These are phyloP conservation scores for Populus nigra DNA, from an alignment of 345 rosid species.

Conservation along the genomic window DNA sequence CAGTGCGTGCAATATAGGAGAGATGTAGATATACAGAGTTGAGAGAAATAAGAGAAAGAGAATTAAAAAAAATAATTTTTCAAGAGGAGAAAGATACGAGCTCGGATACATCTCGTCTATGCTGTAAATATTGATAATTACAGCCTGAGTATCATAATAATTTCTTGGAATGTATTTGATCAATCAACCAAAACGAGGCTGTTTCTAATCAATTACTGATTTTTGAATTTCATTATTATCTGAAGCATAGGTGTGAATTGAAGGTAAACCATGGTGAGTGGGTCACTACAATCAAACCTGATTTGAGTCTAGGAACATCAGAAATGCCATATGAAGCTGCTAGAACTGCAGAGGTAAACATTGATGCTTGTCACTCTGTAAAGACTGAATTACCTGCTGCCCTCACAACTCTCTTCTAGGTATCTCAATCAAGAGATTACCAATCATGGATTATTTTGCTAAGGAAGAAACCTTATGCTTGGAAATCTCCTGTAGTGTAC, in stretches of 20 bases:
- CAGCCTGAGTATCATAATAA: background rate
- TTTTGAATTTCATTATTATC: background rate
- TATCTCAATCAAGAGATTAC: conserved; percentile 24
- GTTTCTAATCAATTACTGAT: background rate
- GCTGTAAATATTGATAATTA: too few relatives aligned
- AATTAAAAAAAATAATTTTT: too few relatives aligned
- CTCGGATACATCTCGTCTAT: too few relatives aligned
- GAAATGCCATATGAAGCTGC: conserved; percentile 66
- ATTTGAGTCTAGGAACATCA: conserved; percentile 61
- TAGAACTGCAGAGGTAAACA: conserved; percentile 41
- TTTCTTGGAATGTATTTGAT: conserved; percentile 6
- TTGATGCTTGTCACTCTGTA: conserved; percentile 44
- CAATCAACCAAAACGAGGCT: background rate
- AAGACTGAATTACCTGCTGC: conserved; percentile 53
- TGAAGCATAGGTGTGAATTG: conserved; percentile 64
- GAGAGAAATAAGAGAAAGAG: too few relatives aligned
- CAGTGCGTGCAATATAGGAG: too few relatives aligned
- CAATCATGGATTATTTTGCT: background rate
- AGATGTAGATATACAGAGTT: too few relatives aligned
- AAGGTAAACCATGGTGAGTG: conserved; percentile 78
- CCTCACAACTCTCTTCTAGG: conserved; percentile 68
- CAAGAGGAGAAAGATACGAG: too few relatives aligned
- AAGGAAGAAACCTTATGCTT: background rate
- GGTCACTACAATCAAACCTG: conserved; percentile 61
- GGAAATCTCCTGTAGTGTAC: background rate